Base-by-base conservation (phyloP, 768 basidiomycete species). In the Mycena amicta region DNA sequence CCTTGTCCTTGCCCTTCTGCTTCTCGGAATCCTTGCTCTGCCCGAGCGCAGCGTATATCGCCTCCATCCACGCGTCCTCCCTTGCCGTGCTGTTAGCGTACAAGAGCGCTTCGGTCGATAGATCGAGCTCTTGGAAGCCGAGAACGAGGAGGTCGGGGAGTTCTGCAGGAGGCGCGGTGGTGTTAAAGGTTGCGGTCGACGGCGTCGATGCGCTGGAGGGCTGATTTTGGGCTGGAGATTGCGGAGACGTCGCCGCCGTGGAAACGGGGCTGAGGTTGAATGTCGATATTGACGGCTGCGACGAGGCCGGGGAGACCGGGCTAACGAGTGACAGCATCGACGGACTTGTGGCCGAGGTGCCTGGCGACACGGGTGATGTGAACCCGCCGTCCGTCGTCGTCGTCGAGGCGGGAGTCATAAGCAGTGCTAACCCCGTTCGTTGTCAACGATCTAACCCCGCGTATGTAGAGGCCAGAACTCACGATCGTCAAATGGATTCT, bases 111-210 rank as follows among this genome's bases (percentile, higher is more conserved):
- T 92, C 90, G 0, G 91, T 78, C 0, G 90, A 92, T 2, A 86
- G 77, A 67, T 93, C 92, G 3, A 92, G 72, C 66, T 93, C 92
- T 70, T 93, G 92, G 63, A 93, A 91, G 1, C 84, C 89, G 2
- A 92, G 68, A n/a, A 89, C 85, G 20, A 92, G 69, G 6, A 93
- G 59, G 66, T 93, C 91, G 11, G 89, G 86, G 59, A 83, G 57
- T 31, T 74, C 70, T 3, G 70, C 62, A 13, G 54, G 41, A 27
- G 67, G 68, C 31, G 55, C 11, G 25, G 54, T n/a, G 27, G 25
- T 59, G 46, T 26, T 53, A 52, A 4, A 39, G 5, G 26, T 43
- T 54, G 16, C 52, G 37, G 59, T 37, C 55, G 43, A 11, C 22
- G 52, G 20, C 5, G 26, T 25, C 23, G 51, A 12, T 39, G n/a